phyloP scores from a whole-genome alignment of 148 eudicot species.

The Persicaria tinctoria region DNA sequence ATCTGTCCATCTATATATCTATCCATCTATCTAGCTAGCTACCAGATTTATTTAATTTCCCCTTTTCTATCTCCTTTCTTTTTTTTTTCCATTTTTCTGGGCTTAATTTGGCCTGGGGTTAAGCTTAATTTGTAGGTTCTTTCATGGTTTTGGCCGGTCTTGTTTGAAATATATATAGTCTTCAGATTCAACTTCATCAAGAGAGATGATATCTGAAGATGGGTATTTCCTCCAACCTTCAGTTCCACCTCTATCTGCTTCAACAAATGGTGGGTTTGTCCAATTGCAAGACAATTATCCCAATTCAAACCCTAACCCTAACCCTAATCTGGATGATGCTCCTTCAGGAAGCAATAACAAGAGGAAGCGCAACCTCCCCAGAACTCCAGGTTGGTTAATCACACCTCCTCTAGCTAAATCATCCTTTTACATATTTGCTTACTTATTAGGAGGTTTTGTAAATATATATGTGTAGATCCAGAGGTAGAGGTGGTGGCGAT shows the following conservation, averaged over 20 bases:
- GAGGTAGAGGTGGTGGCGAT: slow-evolving; percentile 59
- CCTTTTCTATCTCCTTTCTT: background rate
- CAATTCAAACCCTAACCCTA: slow-evolving; percentile 26
- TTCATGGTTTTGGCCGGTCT: background rate
- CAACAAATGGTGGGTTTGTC: background rate
- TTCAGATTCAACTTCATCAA: background rate
- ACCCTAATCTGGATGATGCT: background rate
- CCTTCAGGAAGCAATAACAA: slow-evolving; percentile 22
- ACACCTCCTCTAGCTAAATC: background rate
- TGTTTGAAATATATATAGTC: background rate
- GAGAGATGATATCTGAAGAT: background rate
- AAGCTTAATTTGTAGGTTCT: background rate
- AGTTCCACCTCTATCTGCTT: background rate
- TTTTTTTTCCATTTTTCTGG: background rate
- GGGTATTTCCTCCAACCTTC: slow-evolving; percentile 4
- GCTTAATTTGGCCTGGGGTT: background rate
- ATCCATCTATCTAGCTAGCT: background rate
- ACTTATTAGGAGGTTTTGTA: background rate
- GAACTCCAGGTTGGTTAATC: slow-evolving; percentile 39
- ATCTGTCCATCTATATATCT: background rate
- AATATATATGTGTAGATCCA: slow-evolving; percentile 26
- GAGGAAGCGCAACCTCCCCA: slow-evolving; percentile 47
- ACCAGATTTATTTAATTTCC: background rate
- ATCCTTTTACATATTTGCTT: background rate
- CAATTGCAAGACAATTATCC: background rate